These are phyloP conservation scores for Fusarium sp. DNA, from an alignment of 2,329 filamentous ascomycete genomes.

Conservation along the genomic window DNA sequence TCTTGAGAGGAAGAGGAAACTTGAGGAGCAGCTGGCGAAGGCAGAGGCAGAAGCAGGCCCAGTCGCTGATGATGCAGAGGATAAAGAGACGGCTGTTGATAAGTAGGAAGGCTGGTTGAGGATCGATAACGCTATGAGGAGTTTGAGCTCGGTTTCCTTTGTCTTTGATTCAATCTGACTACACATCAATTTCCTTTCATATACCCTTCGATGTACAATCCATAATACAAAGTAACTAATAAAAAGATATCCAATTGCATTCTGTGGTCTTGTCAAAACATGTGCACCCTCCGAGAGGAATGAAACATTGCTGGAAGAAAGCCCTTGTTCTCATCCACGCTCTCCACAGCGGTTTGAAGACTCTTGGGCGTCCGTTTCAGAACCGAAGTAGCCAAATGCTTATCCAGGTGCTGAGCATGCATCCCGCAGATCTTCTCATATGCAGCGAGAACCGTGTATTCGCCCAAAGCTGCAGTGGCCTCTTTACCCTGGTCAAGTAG, in stretches of 20 bases:
- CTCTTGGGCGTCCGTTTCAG: neutral
- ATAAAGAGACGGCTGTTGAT: neutral
- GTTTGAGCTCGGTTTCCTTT: neutral
- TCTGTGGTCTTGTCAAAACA: neutral
- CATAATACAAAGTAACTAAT: neutral
- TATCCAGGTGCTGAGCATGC: conserved; percentile 1
- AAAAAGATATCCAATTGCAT: rapidly evolving
- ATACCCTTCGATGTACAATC: neutral
- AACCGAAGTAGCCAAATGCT: conserved; percentile 2
- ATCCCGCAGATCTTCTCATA: conserved; percentile 6
- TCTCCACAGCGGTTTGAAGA: conserved; percentile 4
- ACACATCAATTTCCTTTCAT: neutral
- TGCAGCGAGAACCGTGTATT: neutral
- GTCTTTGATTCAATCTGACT: neutral
- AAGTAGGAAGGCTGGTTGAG: neutral
- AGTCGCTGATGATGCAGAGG: neutral
- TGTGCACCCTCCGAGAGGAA: conserved; percentile 1
- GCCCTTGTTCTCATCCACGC: conserved; percentile 7
- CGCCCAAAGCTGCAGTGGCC: neutral
- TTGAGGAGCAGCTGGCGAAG: conserved; percentile 9
- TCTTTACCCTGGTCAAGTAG: conserved; percentile 9
- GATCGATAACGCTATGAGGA: rapidly evolving
- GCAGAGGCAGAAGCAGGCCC: neutral
- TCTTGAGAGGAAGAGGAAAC: neutral
- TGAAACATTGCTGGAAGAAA: conserved; percentile 11